Percentiles rank a stretch among this genome's conserved stretches.
These are phyloP conservation scores for Boletus edulis DNA, from an alignment of 768 basidiomycete genomes.

Conservation along the genomic window DNA sequence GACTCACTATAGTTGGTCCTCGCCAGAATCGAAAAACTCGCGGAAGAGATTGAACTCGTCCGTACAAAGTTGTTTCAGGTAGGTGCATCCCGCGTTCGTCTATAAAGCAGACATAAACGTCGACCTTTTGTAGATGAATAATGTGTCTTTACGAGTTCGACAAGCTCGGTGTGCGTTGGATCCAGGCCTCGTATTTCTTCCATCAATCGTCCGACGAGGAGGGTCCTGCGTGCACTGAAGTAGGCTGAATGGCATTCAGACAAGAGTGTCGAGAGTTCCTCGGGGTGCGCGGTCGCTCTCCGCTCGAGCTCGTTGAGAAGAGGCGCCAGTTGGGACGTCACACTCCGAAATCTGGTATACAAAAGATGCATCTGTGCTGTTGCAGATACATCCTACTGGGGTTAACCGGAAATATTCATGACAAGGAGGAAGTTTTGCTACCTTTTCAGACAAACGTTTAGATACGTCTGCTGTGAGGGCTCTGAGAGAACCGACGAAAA, in stretches of 20 bases:
- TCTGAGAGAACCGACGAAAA: conserved; percentile 83
- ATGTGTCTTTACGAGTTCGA: conserved; percentile 68
- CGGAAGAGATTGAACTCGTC: conserved; percentile 88
- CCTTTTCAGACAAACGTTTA: conserved; percentile 74
- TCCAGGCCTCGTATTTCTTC: conserved; percentile 85
- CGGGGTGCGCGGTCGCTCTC: conserved; percentile 69
- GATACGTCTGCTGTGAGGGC: conserved; percentile 77
- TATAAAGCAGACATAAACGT: conserved; percentile 27
- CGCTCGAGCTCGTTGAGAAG: conserved; percentile 85
- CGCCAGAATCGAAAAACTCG: conserved; percentile 85
- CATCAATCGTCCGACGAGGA: conserved; percentile 70
- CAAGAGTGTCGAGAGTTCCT: conserved; percentile 79
- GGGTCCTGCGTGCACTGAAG: conserved; percentile 65
- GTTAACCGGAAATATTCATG: neutral
- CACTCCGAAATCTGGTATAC: conserved; percentile 82
- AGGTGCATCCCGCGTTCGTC: conserved; percentile 91
- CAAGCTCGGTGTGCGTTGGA: conserved; percentile 75
- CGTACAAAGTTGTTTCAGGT: conserved; percentile 86
- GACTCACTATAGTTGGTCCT: conserved; percentile 66
- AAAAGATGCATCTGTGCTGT: conserved; percentile 83
- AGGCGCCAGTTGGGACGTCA: conserved; percentile 70
- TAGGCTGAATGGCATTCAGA: conserved; percentile 88
- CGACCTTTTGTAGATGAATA: neutral
- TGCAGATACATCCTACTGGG: conserved; percentile 63
- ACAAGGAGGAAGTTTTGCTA: conserved; percentile 18